A percentile compares a stretch with the other conserved stretches of the same genome.
phyloP scores from a whole-genome alignment of 176 grass and related monocot genomes.

The Panicum miliaceum region DNA sequence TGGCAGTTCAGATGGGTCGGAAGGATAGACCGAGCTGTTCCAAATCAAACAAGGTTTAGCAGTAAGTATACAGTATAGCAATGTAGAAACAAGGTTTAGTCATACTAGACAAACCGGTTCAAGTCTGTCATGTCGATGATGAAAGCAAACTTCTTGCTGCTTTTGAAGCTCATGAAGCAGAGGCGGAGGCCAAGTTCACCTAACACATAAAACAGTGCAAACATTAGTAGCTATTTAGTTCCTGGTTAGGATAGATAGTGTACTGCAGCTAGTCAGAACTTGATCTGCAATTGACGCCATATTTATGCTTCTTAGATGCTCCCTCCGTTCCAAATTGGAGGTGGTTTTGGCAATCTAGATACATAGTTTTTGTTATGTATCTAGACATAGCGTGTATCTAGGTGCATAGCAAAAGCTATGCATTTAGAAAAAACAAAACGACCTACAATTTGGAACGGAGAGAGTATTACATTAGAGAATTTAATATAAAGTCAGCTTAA shows the following conservation, averaged over 20 bases:
- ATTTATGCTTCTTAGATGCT: slow-evolving; percentile 12
- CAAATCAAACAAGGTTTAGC: slow-evolving; percentile 36
- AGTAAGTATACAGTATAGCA: background rate
- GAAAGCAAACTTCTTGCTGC: slow-evolving; percentile 57
- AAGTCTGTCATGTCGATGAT: slow-evolving; percentile 72
- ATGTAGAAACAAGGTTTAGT: slow-evolving; percentile 20
- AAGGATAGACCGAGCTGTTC: slow-evolving; percentile 78
- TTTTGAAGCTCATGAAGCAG: slow-evolving; percentile 72
- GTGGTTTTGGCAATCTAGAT: too few relatives aligned
- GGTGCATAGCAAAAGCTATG: too few relatives aligned
- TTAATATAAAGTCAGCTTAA: background rate
- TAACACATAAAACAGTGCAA: slow-evolving; percentile 52
- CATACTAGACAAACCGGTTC: slow-evolving; percentile 59
- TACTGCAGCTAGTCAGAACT: slow-evolving; percentile 1
- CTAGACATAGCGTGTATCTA: too few relatives aligned
- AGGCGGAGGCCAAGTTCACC: slow-evolving; percentile 63
- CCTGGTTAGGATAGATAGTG: background rate
- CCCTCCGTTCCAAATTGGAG: too few relatives aligned
- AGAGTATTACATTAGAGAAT: background rate
- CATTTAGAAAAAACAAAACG: too few relatives aligned
- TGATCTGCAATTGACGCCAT: slow-evolving; percentile 10
- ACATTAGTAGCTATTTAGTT: background rate
- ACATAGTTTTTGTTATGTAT: too few relatives aligned
- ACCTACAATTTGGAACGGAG: too few relatives aligned
- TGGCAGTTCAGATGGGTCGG: slow-evolving; percentile 64